phyloP scores from a whole-genome alignment of 2,329 filamentous ascomycete genomes.

The Sclerotinia subarctica region DNA sequence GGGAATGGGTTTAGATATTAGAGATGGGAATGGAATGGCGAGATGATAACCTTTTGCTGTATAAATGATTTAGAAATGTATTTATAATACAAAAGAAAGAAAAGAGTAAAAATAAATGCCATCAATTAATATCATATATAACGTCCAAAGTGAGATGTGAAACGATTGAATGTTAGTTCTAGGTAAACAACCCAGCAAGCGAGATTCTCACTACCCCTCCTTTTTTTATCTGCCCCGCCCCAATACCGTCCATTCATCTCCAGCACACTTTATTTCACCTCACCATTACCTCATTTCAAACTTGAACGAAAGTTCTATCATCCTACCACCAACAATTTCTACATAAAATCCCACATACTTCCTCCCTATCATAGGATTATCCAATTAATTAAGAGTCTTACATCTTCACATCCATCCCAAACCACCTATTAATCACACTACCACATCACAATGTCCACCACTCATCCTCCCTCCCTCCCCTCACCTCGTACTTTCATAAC shows the following conservation, averaged over 20 bases:
- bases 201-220: constrained; percentile 6
- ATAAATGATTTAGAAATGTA: constrained; percentile 18
- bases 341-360: background rate
- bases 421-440: background rate
- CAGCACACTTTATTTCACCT: background rate
- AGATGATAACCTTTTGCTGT: background rate
- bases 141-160: background rate
- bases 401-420: background rate
- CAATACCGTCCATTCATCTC: background rate
- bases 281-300: background rate
- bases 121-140: background rate
- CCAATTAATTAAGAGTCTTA: no score
- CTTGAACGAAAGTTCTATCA: background rate
- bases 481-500: constrained; percentile 34
- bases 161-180: background rate
- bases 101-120: background rate
- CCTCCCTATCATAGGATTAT: background rate
- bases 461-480: constrained; percentile 25
- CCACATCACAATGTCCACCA: constrained; percentile 6
- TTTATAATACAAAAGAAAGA: constrained; percentile 1
- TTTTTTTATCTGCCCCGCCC: background rate
- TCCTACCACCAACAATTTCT: background rate
- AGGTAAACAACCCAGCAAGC: background rate
- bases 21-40: constrained; percentile 3
- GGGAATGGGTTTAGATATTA: constrained; percentile 59